phyloP scores from a whole-genome alignment of 2,329 filamentous ascomycete genomes.

The Mycosphaerella sp. region DNA sequence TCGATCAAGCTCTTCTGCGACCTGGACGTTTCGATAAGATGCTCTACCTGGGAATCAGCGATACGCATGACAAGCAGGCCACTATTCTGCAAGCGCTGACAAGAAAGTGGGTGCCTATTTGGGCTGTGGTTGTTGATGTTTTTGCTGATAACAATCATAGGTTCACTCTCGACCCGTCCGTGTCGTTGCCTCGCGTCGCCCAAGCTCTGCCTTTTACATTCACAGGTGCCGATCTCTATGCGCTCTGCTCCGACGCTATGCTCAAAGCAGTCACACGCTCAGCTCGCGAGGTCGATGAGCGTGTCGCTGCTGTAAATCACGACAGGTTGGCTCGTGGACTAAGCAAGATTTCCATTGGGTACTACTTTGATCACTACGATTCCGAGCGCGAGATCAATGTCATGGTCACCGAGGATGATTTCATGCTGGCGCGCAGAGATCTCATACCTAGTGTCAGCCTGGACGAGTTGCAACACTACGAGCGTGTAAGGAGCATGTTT shows the following conservation, averaged over 20 bases:
- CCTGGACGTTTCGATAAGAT: slow-evolving; percentile 97
- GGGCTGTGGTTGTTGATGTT: not conserved
- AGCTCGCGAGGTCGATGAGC: slow-evolving; percentile 73
- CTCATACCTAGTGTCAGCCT: slow-evolving; percentile 89
- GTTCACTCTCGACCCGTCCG: slow-evolving; percentile 73
- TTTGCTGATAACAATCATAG: slow-evolving; percentile 40
- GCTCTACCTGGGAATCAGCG: slow-evolving; percentile 92
- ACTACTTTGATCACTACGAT: slow-evolving; percentile 92
- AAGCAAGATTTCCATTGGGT: slow-evolving; percentile 66
- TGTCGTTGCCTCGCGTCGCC: slow-evolving; percentile 71
- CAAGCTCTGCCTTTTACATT: slow-evolving; percentile 85
- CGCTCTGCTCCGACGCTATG: slow-evolving; percentile 96
- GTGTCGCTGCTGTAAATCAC: slow-evolving; percentile 65
- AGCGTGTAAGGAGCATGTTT: slow-evolving; percentile 73
- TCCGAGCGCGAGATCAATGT: slow-evolving; percentile 77
- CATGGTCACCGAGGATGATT: slow-evolving; percentile 84
- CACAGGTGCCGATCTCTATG: slow-evolving; percentile 95
- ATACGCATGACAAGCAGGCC: slow-evolving; percentile 93
- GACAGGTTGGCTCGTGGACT: slow-evolving; percentile 28
- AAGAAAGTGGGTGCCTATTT: slow-evolving; percentile 64
- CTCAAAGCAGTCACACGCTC: slow-evolving; percentile 95
- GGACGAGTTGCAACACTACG: slow-evolving; percentile 88
- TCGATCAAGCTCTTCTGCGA: slow-evolving; percentile 82
- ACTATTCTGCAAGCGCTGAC: slow-evolving; percentile 92
- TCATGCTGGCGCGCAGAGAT: slow-evolving; percentile 71